phyloP scores from a whole-genome alignment of 306 rosid species.

The Vigna radiata region DNA sequence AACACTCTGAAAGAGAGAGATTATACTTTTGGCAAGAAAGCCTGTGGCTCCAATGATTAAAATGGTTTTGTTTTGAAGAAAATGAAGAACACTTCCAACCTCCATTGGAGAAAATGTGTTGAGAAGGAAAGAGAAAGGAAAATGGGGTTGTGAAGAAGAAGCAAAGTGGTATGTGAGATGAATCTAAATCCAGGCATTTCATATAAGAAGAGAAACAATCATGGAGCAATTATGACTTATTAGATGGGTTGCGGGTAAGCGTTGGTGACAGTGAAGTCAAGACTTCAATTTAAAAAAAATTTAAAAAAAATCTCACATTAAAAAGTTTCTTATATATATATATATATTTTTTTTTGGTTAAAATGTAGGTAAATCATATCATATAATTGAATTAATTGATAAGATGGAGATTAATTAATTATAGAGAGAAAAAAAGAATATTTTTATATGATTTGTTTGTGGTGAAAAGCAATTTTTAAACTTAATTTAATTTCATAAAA shows the following conservation, averaged over 20 bases:
- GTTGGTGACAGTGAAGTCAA: slow-evolving; percentile 31
- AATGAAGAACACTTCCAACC: slow-evolving; percentile 62
- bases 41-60: slow-evolving; percentile 75
- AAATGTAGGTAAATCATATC: no score
- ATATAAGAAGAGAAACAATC: slow-evolving; percentile 16
- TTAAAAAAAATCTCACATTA: neutral
- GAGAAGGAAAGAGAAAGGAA: slow-evolving; percentile 7
- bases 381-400: neutral
- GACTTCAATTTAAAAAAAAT: neutral
- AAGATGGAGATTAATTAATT: neutral
- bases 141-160: neutral
- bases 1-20: neutral
- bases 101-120: slow-evolving; percentile 56
- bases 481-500: no score
- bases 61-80: slow-evolving; percentile 64
- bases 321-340: no score
- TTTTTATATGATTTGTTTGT: no score
- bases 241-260: slow-evolving; percentile 29
- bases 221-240: slow-evolving; percentile 34
- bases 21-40: slow-evolving; percentile 73
- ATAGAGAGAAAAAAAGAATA: no score
- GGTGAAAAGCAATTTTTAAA: no score
- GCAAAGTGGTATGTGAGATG: neutral
- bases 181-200: neutral
- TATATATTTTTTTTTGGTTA: no score